These are phyloP conservation scores for Fusarium acutatum DNA, from an alignment of 2,329 filamentous ascomycete species.

Conservation along the genomic window DNA sequence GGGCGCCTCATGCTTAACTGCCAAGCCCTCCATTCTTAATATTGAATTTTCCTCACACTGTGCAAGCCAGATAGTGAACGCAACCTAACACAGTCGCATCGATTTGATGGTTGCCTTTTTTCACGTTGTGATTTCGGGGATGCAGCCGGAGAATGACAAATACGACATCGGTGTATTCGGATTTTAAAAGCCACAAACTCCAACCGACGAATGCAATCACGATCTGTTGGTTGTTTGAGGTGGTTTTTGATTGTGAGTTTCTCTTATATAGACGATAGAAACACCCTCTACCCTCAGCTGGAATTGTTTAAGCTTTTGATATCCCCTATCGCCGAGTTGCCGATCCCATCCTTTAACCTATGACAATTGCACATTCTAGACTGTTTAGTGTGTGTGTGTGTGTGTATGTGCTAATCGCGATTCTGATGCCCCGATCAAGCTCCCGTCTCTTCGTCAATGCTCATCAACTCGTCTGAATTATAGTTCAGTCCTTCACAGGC, in stretches of 20 bases:
- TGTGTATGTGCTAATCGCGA: background rate
- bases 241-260: background rate
- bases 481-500: slow-evolving; percentile 37
- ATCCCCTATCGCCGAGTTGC: background rate
- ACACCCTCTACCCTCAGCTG: background rate
- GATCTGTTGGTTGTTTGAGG: background rate
- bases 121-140: background rate
- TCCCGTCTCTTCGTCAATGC: background rate
- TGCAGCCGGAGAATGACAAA: slow-evolving; percentile 1
- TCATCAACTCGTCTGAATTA: background rate
- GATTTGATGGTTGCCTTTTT: background rate
- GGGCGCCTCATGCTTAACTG: background rate
- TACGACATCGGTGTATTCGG: slow-evolving; percentile 1
- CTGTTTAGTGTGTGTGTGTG: background rate
- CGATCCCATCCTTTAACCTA: background rate
- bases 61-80: background rate
- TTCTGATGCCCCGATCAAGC: background rate
- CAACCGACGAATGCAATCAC: background rate
- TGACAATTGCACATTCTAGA: background rate
- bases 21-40: background rate
- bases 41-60: slow-evolving; percentile 8
- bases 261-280: background rate
- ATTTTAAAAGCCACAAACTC: slow-evolving; percentile 5
- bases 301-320: background rate
- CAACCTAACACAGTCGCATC: background rate